Evolutionary conservation across 108 stramenopile species (phyloP).

Genomic region (Nannochloropsis oceanica): DNA sequence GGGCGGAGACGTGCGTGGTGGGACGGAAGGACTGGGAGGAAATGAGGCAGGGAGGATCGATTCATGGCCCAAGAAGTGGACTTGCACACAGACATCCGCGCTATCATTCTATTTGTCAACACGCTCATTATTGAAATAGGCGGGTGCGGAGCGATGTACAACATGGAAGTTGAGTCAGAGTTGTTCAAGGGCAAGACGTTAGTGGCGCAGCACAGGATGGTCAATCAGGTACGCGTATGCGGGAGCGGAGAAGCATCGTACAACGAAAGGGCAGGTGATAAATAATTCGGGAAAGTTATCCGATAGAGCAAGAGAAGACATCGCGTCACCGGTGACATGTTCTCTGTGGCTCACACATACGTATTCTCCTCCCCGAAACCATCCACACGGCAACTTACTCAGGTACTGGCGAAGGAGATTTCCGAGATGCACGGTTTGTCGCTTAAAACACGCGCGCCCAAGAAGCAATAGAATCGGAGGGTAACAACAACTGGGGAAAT

Average conservation of each 20-base stretch:
- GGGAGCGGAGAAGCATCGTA: no score
- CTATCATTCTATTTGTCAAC: neutral
- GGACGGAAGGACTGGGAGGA: no score
- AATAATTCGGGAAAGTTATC: no score
- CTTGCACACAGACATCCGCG: neutral
- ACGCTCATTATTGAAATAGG: neutral
- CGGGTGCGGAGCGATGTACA: conserved; percentile 37
- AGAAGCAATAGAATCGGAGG: neutral
- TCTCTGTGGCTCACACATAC: no score
- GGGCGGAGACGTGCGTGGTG: neutral
- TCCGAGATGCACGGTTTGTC: conserved; percentile 37
- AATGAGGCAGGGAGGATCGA: no score
- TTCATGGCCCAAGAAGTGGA: neutral
- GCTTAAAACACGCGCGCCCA: conserved; percentile 1
- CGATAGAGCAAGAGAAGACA: no score
- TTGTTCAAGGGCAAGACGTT: conserved; percentile 25
- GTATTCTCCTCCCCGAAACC: no score
- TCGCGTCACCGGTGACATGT: no score
- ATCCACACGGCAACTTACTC: neutral
- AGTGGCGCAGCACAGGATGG: conserved; percentile 33
- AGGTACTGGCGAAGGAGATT: conserved; percentile 22
- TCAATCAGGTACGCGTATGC: conserved; percentile 1
- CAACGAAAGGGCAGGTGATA: no score
- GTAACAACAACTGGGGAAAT: no score
- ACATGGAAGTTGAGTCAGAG: conserved; percentile 30